A percentile compares a stretch with the other conserved stretches of the same genome.
These are phyloP conservation scores for Skeletonema grethae DNA, from an alignment of 108 stramenopile genomes.

Conservation along the genomic window DNA sequence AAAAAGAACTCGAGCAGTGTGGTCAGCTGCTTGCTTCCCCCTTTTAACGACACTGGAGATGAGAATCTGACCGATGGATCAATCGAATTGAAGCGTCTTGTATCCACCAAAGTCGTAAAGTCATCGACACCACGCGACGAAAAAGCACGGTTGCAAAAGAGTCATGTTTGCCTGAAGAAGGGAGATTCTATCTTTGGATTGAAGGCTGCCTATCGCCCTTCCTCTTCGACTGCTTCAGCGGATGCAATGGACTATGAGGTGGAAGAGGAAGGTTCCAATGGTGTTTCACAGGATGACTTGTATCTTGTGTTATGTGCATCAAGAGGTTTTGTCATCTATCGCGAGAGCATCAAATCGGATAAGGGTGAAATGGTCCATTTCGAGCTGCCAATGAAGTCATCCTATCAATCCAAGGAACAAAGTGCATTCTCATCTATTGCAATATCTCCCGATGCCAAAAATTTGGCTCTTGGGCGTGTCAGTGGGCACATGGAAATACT, in stretches of 20 bases:
- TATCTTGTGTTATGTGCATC: constrained; percentile 33
- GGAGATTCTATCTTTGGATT: constrained; percentile 37
- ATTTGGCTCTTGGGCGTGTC: constrained; percentile 46
- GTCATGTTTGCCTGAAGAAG: constrained; percentile 23
- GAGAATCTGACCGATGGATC: not conserved
- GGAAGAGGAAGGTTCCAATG: not conserved
- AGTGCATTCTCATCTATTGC: constrained; percentile 16
- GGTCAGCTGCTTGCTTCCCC: constrained; percentile 11
- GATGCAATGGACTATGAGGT: not conserved
- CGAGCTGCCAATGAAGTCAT: constrained; percentile 2
- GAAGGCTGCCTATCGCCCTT: constrained; percentile 29
- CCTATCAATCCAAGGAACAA: constrained; percentile 8
- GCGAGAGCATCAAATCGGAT: constrained; percentile 13
- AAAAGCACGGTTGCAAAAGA: not conserved
- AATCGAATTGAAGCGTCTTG: constrained; percentile 1
- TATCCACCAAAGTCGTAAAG: constrained; percentile 1
- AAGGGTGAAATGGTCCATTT: constrained; percentile 14
- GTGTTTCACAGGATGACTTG: constrained; percentile 20
- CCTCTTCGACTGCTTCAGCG: not conserved
- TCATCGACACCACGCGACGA: constrained; percentile 1
- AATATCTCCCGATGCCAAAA: constrained; percentile 56
- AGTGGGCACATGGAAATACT: constrained; percentile 62
- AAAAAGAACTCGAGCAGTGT: constrained; percentile 1
- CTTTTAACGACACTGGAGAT: not conserved
- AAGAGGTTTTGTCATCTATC: constrained; percentile 22